phyloP scores from a whole-genome alignment of 805 yeast genomes.

The Geotrichum ghanense region DNA sequence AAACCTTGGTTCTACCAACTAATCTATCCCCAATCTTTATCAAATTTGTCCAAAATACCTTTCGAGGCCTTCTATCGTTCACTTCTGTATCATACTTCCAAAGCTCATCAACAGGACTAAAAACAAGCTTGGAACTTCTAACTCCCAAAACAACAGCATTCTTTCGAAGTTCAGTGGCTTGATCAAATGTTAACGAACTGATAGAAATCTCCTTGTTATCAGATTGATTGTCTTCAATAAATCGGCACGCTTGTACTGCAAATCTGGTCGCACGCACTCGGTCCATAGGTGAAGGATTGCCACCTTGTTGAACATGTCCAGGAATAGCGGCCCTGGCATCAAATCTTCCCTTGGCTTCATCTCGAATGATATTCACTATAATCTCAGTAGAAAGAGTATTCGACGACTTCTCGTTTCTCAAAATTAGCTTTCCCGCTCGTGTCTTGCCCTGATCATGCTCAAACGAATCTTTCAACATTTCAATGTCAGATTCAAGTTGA shows the following conservation, averaged over 20 bases:
- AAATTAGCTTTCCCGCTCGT: conserved; percentile 74
- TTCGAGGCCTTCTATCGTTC: conserved; percentile 74
- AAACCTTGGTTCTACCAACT: conserved; percentile 32
- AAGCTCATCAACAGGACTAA: conserved; percentile 60
- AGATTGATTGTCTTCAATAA: conserved; percentile 49
- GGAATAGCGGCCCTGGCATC: conserved; percentile 94
- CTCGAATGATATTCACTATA: conserved; percentile 72
- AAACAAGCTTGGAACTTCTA: conserved; percentile 61
- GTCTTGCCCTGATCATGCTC: conserved; percentile 64
- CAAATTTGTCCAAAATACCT: conserved; percentile 68
- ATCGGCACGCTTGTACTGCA: conserved; percentile 82
- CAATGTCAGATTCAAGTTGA: conserved; percentile 67
- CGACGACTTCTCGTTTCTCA: conserved; percentile 78
- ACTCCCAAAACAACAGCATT: conserved; percentile 62
- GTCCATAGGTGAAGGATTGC: conserved; percentile 88
- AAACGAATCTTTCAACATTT: conserved; percentile 55
- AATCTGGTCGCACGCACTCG: conserved; percentile 81
- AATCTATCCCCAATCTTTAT: conserved; percentile 75
- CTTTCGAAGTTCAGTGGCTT: background rate
- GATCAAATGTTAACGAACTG: background rate
- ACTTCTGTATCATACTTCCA: conserved; percentile 84
- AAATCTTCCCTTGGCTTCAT: conserved; percentile 64
- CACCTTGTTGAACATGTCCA: conserved; percentile 98
- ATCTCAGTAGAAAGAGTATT: conserved; percentile 70
- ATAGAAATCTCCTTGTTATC: background rate